Evolutionary conservation across 2,329 filamentous ascomycete species (phyloP).

Genomic region (Seiridium cupressi): DNA sequence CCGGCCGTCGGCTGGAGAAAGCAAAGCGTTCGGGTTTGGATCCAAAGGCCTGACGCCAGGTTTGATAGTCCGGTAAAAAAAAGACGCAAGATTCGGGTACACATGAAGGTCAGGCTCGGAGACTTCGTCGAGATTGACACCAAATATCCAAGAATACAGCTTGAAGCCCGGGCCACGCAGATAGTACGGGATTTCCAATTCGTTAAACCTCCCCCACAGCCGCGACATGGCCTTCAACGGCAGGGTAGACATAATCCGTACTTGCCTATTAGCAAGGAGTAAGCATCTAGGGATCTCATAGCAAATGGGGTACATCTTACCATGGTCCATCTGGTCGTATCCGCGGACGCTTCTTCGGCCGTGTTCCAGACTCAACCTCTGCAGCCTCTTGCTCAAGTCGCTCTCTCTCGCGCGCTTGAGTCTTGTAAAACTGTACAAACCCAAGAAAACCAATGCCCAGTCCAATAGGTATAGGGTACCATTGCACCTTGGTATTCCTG

Average conservation of each 20-base stretch:
- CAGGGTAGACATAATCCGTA: constrained; percentile 90
- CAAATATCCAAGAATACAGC: constrained; percentile 86
- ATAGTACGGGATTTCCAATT: constrained; percentile 83
- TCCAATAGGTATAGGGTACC: constrained; percentile 87
- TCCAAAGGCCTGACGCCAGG: constrained; percentile 84
- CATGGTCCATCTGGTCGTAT: constrained; percentile 84
- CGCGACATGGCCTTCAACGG: constrained; percentile 88
- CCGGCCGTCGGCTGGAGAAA: constrained; percentile 88
- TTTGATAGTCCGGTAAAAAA: constrained; percentile 95
- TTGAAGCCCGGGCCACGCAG: constrained; percentile 87
- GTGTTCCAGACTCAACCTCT: constrained; percentile 35
- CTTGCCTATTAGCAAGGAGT: constrained; percentile 55
- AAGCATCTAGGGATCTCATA: neutral
- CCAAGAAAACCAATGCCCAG: constrained; percentile 84
- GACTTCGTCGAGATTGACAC: constrained; percentile 86
- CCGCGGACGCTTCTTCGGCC: constrained; percentile 53
- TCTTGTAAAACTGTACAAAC: constrained; percentile 79
- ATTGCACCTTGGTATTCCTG: constrained; percentile 63
- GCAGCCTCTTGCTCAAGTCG: constrained; percentile 44
- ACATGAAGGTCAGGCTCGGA: constrained; percentile 82
- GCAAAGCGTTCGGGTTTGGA: constrained; percentile 72
- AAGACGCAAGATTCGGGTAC: constrained; percentile 90
- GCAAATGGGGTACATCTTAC: constrained; percentile 36
- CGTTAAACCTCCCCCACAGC: constrained; percentile 89
- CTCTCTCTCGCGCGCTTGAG: constrained; percentile 56